Evolutionary conservation across 2,329 filamentous ascomycete genomes (phyloP).

Genomic region (Mollisiaceae sp.): DNA sequence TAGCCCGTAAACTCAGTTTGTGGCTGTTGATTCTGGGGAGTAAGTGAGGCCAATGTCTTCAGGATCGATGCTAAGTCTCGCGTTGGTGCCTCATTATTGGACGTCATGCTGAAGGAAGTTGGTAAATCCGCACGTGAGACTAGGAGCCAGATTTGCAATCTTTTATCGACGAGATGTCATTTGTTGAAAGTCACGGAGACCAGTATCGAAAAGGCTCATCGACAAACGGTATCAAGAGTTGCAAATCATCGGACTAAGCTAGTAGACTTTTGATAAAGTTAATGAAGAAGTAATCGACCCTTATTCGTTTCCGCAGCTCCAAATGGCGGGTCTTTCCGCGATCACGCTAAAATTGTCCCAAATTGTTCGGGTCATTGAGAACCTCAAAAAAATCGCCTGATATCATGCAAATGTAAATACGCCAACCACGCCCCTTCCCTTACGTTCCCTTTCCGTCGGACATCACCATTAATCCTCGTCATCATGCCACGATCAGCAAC

Average conservation of each 20-base stretch:
- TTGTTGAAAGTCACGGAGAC: not conserved
- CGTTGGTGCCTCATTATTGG: constrained; percentile 29
- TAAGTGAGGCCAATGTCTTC: constrained; percentile 38
- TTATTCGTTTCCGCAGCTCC: constrained; percentile 1
- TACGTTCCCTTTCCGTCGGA: not conserved
- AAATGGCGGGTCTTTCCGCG: constrained; percentile 25
- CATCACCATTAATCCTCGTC: constrained; percentile 4
- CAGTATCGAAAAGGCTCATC: not conserved
- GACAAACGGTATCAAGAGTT: not conserved
- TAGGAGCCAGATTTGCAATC: not conserved
- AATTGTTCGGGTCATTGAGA: constrained; percentile 26
- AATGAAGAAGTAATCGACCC: not conserved
- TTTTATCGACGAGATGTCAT: not conserved
- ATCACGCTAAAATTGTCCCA: constrained; percentile 29
- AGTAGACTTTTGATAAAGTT: not conserved
- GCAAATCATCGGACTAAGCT: not conserved
- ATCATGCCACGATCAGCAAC: constrained; percentile 68
- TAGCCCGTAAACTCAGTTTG: constrained; percentile 17
- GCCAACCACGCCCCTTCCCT: constrained; percentile 14
- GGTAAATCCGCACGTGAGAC: not conserved
- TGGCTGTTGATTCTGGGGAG: constrained; percentile 31
- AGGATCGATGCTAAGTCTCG: constrained; percentile 44
- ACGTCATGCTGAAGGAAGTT: constrained; percentile 30
- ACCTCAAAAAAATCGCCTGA: constrained; percentile 35
- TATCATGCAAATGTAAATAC: constrained; percentile 32